Evolutionary conservation across 2,329 filamentous ascomycete species (phyloP).

Genomic region (Lachnellula cervina): DNA sequence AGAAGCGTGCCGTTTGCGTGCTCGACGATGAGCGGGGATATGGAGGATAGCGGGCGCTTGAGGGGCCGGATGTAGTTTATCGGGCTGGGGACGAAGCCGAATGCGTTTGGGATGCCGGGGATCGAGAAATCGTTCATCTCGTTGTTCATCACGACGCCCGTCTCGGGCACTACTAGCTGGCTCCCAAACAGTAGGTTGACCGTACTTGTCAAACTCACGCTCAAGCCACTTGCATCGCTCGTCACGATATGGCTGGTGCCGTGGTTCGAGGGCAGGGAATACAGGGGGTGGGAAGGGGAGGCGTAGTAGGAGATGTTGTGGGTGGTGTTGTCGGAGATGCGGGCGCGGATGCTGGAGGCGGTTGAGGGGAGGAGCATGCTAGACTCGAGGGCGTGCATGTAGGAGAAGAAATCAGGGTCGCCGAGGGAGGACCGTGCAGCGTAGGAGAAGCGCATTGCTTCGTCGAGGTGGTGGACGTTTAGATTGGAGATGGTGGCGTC

Average conservation of each 20-base stretch:
- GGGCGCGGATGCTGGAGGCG: conserved; percentile 54
- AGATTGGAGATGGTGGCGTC: conserved; percentile 46
- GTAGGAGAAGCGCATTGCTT: conserved; percentile 88
- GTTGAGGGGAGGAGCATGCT: conserved; percentile 60
- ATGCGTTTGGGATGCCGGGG: conserved; percentile 70
- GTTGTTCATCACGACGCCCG: conserved; percentile 47
- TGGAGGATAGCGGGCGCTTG: conserved; percentile 80
- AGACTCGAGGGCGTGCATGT: conserved; percentile 58
- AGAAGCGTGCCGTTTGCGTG: conserved; percentile 59
- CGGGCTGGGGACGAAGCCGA: conserved; percentile 75
- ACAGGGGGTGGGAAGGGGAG: conserved; percentile 52
- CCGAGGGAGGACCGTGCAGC: conserved; percentile 73
- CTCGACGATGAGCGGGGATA: conserved; percentile 74
- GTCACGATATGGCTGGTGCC: conserved; percentile 72
- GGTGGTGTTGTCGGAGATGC: conserved; percentile 68
- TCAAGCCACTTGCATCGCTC: conserved; percentile 67
- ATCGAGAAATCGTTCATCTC: conserved; percentile 82
- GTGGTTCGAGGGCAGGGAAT: conserved; percentile 64
- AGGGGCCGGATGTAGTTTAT: conserved; percentile 76
- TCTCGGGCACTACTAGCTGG: conserved; percentile 71
- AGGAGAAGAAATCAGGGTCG: conserved; percentile 70
- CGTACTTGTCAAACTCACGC: conserved; percentile 79
- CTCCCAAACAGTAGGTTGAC: conserved; percentile 84
- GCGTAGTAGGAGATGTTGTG: conserved; percentile 71
- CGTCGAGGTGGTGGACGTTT: conserved; percentile 76